A percentile compares a stretch with the other conserved stretches of the same genome.
Evolutionary conservation across 2,329 filamentous ascomycete species (phyloP).

Genomic region (Fusarium mexicanum): DNA sequence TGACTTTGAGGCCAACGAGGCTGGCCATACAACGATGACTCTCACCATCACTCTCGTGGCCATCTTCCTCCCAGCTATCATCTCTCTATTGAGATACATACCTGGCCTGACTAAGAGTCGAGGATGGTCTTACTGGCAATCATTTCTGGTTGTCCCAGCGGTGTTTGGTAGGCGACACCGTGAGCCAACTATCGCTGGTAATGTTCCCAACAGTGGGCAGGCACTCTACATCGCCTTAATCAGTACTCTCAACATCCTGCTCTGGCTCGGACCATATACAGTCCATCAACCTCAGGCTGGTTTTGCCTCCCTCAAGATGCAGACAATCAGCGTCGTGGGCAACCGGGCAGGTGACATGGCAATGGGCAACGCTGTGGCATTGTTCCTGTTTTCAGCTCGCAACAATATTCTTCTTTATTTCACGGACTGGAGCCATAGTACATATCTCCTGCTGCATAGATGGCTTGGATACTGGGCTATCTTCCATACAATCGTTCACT

Average conservation of each 20-base stretch:
- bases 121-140: slow-evolving; percentile 43
- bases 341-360: slow-evolving; percentile 51
- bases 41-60: slow-evolving; percentile 43
- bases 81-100: slow-evolving; percentile 50
- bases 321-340: slow-evolving; percentile 46
- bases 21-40: slow-evolving; percentile 28
- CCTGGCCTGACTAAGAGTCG: slow-evolving; percentile 40
- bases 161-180: slow-evolving; percentile 47
- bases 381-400: slow-evolving; percentile 48
- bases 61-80: slow-evolving; percentile 44
- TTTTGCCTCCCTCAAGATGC: slow-evolving; percentile 36
- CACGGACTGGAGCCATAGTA: slow-evolving; percentile 51
- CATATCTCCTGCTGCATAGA: slow-evolving; percentile 50
- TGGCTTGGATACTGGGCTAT: slow-evolving; percentile 73
- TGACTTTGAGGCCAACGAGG: slow-evolving; percentile 60
- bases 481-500: slow-evolving; percentile 75
- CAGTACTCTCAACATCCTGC: slow-evolving; percentile 47
- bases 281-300: slow-evolving; percentile 43
- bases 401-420: slow-evolving; percentile 50
- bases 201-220: slow-evolving; percentile 49
- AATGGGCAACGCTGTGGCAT: slow-evolving; percentile 46
- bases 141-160: slow-evolving; percentile 46
- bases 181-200: slow-evolving; percentile 43
- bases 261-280: slow-evolving; percentile 46
- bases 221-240: slow-evolving; percentile 47